Conservation (phyloP, 805 yeast genomes). For the Lipomyces spencermartinsiae region DNA sequence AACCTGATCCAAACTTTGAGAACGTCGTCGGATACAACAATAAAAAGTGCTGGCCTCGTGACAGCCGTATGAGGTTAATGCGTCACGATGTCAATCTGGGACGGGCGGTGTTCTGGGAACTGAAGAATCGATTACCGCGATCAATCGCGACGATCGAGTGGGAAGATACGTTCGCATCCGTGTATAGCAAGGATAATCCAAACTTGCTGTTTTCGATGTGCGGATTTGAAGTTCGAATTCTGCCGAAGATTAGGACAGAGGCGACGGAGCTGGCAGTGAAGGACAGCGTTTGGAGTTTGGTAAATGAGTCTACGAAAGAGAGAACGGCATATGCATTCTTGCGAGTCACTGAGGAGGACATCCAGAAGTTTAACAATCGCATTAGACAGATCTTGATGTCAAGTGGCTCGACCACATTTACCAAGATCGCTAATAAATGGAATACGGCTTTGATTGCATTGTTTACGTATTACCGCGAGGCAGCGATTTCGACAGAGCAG, state of each 20-base stretch:
- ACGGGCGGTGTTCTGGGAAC: constrained; percentile 90
- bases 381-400: constrained; percentile 92
- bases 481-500: constrained; percentile 80
- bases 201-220: constrained; percentile 88
- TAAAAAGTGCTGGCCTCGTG: constrained; percentile 93
- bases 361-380: constrained; percentile 79
- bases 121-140: constrained; percentile 76
- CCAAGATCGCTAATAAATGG: constrained; percentile 95
- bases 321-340: constrained; percentile 87
- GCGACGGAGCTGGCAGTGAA: constrained; percentile 55
- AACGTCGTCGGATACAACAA: constrained; percentile 85
- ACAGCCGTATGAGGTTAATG: constrained; percentile 86
- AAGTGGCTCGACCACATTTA: constrained; percentile 93
- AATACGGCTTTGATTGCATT: constrained; percentile 86
- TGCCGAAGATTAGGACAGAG: constrained; percentile 73
- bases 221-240: constrained; percentile 90
- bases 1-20: constrained; percentile 92
- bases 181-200: constrained; percentile 89
- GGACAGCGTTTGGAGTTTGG: constrained; percentile 93
- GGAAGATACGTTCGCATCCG: constrained; percentile 83
- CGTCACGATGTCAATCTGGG: constrained; percentile 92
- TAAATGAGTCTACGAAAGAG: constrained; percentile 73
- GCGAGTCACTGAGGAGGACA: constrained; percentile 80
- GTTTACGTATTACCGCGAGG: constrained; percentile 91
- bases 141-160: constrained; percentile 76